Conservation (phyloP, 2,329 filamentous ascomycete species). For the Sordariomycetes sp. region DNA sequence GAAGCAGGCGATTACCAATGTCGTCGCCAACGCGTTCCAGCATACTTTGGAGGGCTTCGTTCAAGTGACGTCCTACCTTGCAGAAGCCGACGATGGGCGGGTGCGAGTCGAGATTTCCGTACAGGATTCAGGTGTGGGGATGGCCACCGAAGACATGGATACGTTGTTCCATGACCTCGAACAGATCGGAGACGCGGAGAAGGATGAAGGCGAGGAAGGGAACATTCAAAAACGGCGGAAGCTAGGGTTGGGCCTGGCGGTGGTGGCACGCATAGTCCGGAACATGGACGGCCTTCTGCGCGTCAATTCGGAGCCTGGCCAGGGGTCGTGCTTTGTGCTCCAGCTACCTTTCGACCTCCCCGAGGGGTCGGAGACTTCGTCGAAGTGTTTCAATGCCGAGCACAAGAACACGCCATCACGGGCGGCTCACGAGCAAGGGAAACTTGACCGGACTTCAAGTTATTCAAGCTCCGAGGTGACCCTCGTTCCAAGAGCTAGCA, state of each 20-base stretch:
- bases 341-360: conserved; percentile 64
- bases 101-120: conserved; percentile 64
- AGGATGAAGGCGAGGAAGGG: not conserved
- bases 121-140: conserved; percentile 65
- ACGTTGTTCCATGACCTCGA: conserved; percentile 48
- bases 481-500: not conserved
- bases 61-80: conserved; percentile 58
- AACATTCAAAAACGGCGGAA: conserved; percentile 23
- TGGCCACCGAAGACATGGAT: conserved; percentile 51
- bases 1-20: conserved; percentile 73
- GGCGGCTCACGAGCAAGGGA: not conserved
- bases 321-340: conserved; percentile 74
- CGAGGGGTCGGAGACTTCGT: conserved; percentile 10
- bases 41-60: conserved; percentile 61
- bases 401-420: not conserved
- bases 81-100: conserved; percentile 35
- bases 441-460: not conserved
- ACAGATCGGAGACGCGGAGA: conserved; percentile 40
- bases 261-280: conserved; percentile 77
- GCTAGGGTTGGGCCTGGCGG: conserved; percentile 72
- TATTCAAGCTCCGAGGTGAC: not conserved
- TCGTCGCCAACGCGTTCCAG: conserved; percentile 77
- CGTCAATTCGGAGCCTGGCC: conserved; percentile 72
- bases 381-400: conserved; percentile 15
- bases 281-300: conserved; percentile 86